Base-by-base conservation (phyloP, 768 basidiomycete species). In the Lentinula sp. region DNA sequence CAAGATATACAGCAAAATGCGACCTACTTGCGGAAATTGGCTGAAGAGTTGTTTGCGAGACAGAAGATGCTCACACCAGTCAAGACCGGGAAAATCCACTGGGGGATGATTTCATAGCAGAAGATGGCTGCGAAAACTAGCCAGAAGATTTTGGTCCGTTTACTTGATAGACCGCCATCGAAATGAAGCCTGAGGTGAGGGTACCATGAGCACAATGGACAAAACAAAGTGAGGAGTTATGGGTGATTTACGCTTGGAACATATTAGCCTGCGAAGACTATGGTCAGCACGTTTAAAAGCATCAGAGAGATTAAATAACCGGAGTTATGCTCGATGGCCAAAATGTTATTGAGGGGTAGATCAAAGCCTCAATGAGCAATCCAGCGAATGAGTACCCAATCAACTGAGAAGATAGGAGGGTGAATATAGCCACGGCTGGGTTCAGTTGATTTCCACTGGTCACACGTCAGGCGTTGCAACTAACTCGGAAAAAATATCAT, bases 111-210 rank as follows among this genome's bases (percentile, higher is more conserved):
- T 63, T 74, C 72, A 68, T 69, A 75, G 64, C 64, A 63, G 58
- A 73, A 71, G 61, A 73, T 69, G 49, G 57, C 68, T 40, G 62
- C 35, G 56, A 78, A 78, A 51, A 75, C 71, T 16, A 65, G 68
- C 75, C 75, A 78, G 69, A 78, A 78, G 18, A 76, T 65, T 34
- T 70, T 71, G 48, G 76, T 72, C 63, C 73, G 74, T 67, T 76
- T 75, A 35, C 70, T 74, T 13, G 69, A 68, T 62, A 74, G 71
- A 53, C 71, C 70, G 35, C 70, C 71, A 62, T 54, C 53, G 37
- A 54, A 54, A 21, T 54, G 53, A 21, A 54, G 34, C n/a, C 53
- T 54, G 15, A n/a, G 16, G 28, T 9, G n/a, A 18, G 11, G 34
- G 23, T 23, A 23, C 23, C 9, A 52, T 34, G 28, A 39, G 37